Evolutionary conservation across 106 monocot species (phyloP), one percentile per base, ranked within the genome.

Genomic region (Dendrobium nobile): DNA sequence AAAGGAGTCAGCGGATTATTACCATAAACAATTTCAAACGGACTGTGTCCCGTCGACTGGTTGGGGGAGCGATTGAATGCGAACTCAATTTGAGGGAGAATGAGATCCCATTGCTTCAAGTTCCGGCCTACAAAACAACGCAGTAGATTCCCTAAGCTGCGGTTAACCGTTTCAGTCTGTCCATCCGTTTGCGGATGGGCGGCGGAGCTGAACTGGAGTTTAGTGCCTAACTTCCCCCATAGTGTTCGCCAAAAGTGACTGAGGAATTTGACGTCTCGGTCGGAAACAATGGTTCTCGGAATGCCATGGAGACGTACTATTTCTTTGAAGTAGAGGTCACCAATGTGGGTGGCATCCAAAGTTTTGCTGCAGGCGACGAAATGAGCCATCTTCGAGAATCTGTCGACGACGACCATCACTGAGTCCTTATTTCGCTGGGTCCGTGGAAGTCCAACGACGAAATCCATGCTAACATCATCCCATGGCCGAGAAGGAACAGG

Each of bases 401-500:
- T 24, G n/a, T 72, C 72, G 3, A 40, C 2, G 3, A 72, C 72
- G 2, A 72, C 26, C 19, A 72, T 13, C n/a, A 72, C 24, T 33
- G n/a, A 72, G 13, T 72, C 72, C 9, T 72, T n/a, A n/a, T 28
- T 13, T 1, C 37, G n/a, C 15, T 26, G 4, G 4, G 37, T 72
- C 0, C 26, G 31, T 17, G 72, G 72, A 5, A 72, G 56, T 56
- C 56, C 13, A 0, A 28, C 16, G 19, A 76, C 48, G n/a, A 76
- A 76, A 22, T 76, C 47, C 75, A 76, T 76, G 24, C 75, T 76
- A 2, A 76, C 17, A 22, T 76, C 75, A 7, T 1, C n/a, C 75
- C 75, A 47, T 3, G 47, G 41, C 0, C 7, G 4, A 1, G 10
- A 0, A n/a, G 75, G 20, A 22, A 76, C 0, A 0, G 76, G 47